Percentiles rank a stretch among this genome's conserved stretches.
phyloP scores from a whole-genome alignment of 352 stramenopile species.

The Pythium oligandrum region DNA sequence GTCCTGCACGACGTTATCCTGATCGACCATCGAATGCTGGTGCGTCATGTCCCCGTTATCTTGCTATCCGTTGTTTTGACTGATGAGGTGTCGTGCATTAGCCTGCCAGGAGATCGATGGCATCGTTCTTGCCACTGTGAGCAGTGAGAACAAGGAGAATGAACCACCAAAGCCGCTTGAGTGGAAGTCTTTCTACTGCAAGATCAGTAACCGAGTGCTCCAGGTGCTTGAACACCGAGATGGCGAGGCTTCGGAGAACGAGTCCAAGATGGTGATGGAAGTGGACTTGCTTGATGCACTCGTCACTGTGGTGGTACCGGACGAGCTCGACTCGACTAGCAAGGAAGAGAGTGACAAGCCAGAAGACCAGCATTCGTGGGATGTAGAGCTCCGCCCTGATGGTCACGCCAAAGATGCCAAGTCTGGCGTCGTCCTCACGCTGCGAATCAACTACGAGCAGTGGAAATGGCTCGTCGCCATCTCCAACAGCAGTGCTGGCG shows the following conservation, averaged over 20 bases:
- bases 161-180: too few species aligned
- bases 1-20: conserved; percentile 6
- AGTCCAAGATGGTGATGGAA: conserved; percentile 1
- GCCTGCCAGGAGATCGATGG: too few species aligned
- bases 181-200: too few species aligned
- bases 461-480: conserved; percentile 66
- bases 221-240: not conserved
- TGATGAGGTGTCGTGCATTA: not conserved
- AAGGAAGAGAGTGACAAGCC: not conserved
- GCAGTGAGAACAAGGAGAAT: too few species aligned
- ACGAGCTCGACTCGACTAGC: not conserved
- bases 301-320: conserved; percentile 2
- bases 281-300: conserved; percentile 8
- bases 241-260: not conserved
- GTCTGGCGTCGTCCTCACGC: not conserved
- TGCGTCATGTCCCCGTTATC: conserved; percentile 7
- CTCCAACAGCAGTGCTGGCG: conserved; percentile 47
- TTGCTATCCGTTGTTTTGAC: conserved; percentile 2
- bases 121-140: too few species aligned
- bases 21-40: not conserved
- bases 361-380: not conserved
- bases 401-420: not conserved
- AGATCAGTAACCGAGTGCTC: too few species aligned
- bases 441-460: conserved; percentile 48
- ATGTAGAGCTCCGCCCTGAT: conserved; percentile 12